These are phyloP conservation scores for Trichoderma lentiforme DNA, from an alignment of 2,329 filamentous ascomycete species.

Conservation along the genomic window DNA sequence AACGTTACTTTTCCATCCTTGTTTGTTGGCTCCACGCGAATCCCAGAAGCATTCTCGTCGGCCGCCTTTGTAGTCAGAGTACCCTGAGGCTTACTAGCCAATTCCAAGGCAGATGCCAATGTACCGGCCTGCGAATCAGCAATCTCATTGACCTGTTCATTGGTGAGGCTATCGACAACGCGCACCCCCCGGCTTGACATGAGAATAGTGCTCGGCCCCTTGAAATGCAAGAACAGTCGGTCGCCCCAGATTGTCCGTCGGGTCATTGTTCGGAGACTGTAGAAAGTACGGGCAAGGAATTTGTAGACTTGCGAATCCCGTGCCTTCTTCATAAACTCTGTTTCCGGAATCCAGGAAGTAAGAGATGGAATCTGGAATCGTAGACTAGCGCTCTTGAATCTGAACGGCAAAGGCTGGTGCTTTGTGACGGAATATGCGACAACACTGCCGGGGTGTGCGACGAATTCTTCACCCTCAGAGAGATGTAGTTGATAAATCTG, in stretches of 20 bases:
- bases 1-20: slow-evolving; percentile 66
- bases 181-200: slow-evolving; percentile 83
- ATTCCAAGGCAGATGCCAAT: slow-evolving; percentile 57
- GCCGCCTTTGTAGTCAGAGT: slow-evolving; percentile 8
- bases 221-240: slow-evolving; percentile 84
- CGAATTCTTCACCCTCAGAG: slow-evolving; percentile 80
- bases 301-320: slow-evolving; percentile 71
- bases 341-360: slow-evolving; percentile 63
- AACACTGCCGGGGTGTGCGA: slow-evolving; percentile 87
- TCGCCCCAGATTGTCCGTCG: slow-evolving; percentile 91
- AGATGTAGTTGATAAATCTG: slow-evolving; percentile 85
- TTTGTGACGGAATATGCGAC: slow-evolving; percentile 82
- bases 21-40: slow-evolving; percentile 55
- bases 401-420: slow-evolving; percentile 75
- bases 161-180: slow-evolving; percentile 72
- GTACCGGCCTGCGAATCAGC: slow-evolving; percentile 75
- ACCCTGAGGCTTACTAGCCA: slow-evolving; percentile 35
- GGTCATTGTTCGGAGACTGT: slow-evolving; percentile 69
- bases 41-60: slow-evolving; percentile 37
- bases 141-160: slow-evolving; percentile 82
- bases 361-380: slow-evolving; percentile 73
- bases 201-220: slow-evolving; percentile 79
- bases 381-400: slow-evolving; percentile 74
- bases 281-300: slow-evolving; percentile 59
- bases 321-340: slow-evolving; percentile 71